These are phyloP conservation scores for Cynara cardunculus DNA, from an alignment of 129 eudicot genomes.

Conservation along the genomic window DNA sequence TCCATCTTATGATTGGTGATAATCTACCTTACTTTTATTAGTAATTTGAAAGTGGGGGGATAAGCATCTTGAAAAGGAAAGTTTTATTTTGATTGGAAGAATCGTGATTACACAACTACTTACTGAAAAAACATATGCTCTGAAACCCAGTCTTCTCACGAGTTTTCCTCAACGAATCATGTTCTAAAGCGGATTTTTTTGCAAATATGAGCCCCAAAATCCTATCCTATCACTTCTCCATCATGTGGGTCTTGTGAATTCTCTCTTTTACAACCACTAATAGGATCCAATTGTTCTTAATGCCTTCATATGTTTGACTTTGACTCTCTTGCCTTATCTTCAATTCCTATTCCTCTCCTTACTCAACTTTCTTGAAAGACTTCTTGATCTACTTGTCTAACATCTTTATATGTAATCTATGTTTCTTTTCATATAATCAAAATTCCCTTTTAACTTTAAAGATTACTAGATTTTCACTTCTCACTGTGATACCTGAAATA, in stretches of 20 bases:
- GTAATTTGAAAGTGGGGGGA: conserved; percentile 17
- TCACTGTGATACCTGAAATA: background rate
- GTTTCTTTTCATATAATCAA: background rate
- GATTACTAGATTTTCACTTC: background rate
- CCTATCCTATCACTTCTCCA: conserved; percentile 39
- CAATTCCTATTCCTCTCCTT: conserved; percentile 13
- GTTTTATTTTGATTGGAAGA: background rate
- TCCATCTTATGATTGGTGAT: conserved; percentile 16
- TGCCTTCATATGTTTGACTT: conserved; percentile 19
- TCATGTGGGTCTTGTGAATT: conserved; percentile 36
- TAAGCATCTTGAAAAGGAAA: conserved; percentile 30
- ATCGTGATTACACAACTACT: background rate
- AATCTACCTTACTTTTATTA: conserved; percentile 13
- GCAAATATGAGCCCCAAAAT: conserved; percentile 9
- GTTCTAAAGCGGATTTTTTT: conserved; percentile 25
- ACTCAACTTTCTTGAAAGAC: conserved; percentile 18
- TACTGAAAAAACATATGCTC: conserved; percentile 28
- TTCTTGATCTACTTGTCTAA: conserved; percentile 20
- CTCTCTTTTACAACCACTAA: conserved; percentile 33
- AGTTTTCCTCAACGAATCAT: conserved; percentile 34
- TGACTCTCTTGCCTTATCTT: conserved; percentile 22
- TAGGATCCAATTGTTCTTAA: conserved; percentile 9
- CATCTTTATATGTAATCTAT: background rate
- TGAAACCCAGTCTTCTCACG: conserved; percentile 14
- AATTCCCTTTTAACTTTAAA: background rate